Evolutionary conservation across 2,329 filamentous ascomycete species (phyloP).

Genomic region (Claviceps africana): DNA sequence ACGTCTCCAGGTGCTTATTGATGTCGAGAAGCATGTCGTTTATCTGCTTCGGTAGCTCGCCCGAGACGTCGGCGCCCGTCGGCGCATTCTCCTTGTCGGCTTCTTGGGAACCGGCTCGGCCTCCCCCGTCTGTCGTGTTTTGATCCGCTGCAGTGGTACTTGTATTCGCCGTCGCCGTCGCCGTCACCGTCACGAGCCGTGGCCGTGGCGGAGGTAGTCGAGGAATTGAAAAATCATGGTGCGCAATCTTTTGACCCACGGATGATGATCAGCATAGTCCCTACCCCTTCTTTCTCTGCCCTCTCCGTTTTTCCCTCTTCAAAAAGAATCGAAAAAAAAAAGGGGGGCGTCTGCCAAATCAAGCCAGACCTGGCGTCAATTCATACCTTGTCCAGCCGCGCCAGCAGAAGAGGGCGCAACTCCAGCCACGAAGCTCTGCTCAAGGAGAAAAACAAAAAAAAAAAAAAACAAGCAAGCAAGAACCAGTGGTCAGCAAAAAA

Average conservation of each 20-base stretch:
- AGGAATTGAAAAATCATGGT: slow-evolving; percentile 62
- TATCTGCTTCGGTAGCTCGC: slow-evolving; percentile 49
- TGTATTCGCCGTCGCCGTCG: background rate
- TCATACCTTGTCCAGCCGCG: slow-evolving; percentile 49
- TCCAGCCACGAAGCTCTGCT: slow-evolving; percentile 55
- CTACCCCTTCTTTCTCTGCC: too few relatives aligned
- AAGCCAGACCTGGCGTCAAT: background rate
- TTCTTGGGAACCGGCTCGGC: slow-evolving; percentile 43
- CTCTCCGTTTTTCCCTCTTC: too few relatives aligned
- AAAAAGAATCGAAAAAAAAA: background rate
- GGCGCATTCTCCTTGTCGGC: slow-evolving; percentile 57
- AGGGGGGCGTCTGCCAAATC: background rate
- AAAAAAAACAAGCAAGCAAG: too few relatives aligned
- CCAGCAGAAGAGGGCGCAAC: slow-evolving; percentile 50
- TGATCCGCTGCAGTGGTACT: background rate
- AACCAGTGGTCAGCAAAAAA: slow-evolving; percentile 13
- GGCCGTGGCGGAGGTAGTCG: slow-evolving; percentile 33
- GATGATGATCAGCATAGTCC: background rate
- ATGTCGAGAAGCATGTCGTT: slow-evolving; percentile 48
- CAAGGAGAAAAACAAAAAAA: slow-evolving; percentile 10
- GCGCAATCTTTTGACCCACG: slow-evolving; percentile 46
- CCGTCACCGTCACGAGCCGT: slow-evolving; percentile 11
- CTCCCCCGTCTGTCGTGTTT: slow-evolving; percentile 8
- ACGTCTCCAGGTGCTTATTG: slow-evolving; percentile 48
- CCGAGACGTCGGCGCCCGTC: slow-evolving; percentile 21